Base-by-base conservation (phyloP, 352 stramenopile species). In the Pythium periplocum region DNA sequence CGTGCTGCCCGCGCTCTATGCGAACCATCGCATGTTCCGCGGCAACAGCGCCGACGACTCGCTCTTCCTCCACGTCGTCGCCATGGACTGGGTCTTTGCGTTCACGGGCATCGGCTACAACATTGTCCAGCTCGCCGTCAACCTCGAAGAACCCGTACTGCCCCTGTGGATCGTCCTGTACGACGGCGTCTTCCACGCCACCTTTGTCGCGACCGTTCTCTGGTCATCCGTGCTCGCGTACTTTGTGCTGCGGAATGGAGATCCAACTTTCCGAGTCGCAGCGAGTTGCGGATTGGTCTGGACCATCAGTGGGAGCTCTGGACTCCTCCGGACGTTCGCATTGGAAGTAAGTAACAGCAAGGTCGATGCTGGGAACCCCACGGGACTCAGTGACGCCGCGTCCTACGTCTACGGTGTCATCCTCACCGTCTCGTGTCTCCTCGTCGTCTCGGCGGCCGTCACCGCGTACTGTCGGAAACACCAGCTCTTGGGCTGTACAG, bases 31-130 rank as follows among this genome's bases (percentile, higher is more conserved):
- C n/a, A 33, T 36, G 44, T 47, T 33, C 26, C 50, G 17, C 5
- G 9, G 34, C 8, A 6, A 48, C 4, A 30, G 32, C 4, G 44
- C 36, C 9, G 7, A 17, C 4, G 43, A 61, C 30, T 38, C 47
- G 39, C 63, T 87, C 36, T 85, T 75, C 53, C 78, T 76, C 54
- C 76, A 67, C 30, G 65, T 82, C 40, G 58, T 82, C 6, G 71
- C 85, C 50, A 74, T 72, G 6, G 76, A 87, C 64, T 77, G 69
- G 66, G 55, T 83, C 26, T 80, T 87, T 49, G 67, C 68, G 4
- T 62, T 66, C 35, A 57, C 68, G n/a, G 74, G 74, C 3, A 70
- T 79, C 3, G 52, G 85, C 45, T 77, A 71, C 52, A 67, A 83
- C 41, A 73, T 77, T 3, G 71, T 82, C 56, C 55, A 81, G 45